These are phyloP conservation scores for Podospora tetraspora DNA, from an alignment of 495 filamentous ascomycete species.

Conservation along the genomic window DNA sequence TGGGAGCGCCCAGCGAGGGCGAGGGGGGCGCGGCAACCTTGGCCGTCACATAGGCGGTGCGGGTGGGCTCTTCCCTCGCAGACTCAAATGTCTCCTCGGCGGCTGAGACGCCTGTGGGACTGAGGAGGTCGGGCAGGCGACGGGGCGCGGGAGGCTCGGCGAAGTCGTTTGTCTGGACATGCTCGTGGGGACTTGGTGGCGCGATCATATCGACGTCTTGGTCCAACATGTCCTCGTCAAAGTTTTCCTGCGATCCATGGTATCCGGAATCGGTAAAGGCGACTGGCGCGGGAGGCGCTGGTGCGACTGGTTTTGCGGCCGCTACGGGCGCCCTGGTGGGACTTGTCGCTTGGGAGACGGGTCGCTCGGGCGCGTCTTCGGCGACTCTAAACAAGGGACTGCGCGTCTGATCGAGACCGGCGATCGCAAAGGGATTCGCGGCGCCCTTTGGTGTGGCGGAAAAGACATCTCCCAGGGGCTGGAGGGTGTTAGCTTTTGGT, in stretches of 20 bases:
- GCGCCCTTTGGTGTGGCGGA: slow-evolving; percentile 43
- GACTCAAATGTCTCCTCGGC: slow-evolving; percentile 53
- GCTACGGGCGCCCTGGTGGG: slow-evolving; percentile 20
- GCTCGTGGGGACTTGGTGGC: slow-evolving; percentile 14
- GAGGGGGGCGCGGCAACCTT: slow-evolving; percentile 13
- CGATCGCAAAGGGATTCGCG: slow-evolving; percentile 42
- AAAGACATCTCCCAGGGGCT: slow-evolving; percentile 86
- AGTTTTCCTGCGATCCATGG: slow-evolving; percentile 53
- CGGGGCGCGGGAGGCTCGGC: slow-evolving; percentile 11
- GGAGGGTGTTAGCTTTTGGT: not conserved
- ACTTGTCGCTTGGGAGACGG: slow-evolving; percentile 26
- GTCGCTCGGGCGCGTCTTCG: slow-evolving; percentile 22
- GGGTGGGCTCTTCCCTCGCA: slow-evolving; percentile 52
- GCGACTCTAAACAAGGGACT: slow-evolving; percentile 38
- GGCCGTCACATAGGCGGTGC: slow-evolving; percentile 9
- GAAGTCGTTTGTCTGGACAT: slow-evolving; percentile 17
- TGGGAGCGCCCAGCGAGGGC: slow-evolving; percentile 9
- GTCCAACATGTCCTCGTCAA: slow-evolving; percentile 24
- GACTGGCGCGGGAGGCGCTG: slow-evolving; percentile 16
- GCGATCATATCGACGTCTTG: slow-evolving; percentile 9
- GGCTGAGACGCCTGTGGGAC: slow-evolving; percentile 19
- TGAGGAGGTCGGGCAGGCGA: slow-evolving; percentile 14
- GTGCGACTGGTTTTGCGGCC: slow-evolving; percentile 16
- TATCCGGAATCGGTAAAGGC: slow-evolving; percentile 68
- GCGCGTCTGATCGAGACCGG: slow-evolving; percentile 29